These are phyloP conservation scores for Austropuccinia psidii DNA, from an alignment of 1,284 basidiomycete species.

Conservation along the genomic window DNA sequence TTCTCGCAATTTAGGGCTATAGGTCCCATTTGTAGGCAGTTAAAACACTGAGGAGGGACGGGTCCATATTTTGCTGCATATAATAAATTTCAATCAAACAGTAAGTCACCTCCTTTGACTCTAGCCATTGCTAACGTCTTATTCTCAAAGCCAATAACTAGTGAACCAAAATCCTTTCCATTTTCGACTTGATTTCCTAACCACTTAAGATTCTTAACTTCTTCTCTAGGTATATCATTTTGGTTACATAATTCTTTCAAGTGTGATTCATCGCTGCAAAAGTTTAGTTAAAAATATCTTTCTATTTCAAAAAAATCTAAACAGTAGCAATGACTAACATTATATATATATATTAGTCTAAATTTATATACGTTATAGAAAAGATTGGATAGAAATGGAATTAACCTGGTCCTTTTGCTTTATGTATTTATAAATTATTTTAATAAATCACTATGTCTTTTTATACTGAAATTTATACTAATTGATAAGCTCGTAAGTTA, in stretches of 20 bases:
- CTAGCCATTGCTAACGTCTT: neutral
- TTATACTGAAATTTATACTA: too few species aligned
- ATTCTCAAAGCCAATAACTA: neutral
- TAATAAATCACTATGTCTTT: too few species aligned
- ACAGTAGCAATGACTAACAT: too few species aligned
- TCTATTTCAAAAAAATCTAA: too few species aligned
- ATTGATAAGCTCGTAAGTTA: too few species aligned
- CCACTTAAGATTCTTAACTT: neutral
- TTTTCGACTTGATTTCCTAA: neutral
- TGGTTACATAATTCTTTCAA: neutral
- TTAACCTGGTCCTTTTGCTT: too few species aligned
- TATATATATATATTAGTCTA: too few species aligned
- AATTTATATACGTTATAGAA: too few species aligned
- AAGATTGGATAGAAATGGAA: too few species aligned
- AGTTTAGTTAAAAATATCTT: too few species aligned
- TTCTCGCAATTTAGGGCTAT: neutral
- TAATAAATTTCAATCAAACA: neutral
- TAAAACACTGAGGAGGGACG: neutral
- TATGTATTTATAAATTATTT: too few species aligned
- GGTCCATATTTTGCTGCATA: neutral
- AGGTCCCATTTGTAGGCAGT: neutral
- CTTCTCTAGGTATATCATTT: neutral
- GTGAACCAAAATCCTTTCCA: neutral
- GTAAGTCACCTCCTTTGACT: neutral
- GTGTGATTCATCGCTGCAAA: neutral